Base-by-base conservation (phyloP, 768 basidiomycete species). In the Boletales sp. region DNA sequence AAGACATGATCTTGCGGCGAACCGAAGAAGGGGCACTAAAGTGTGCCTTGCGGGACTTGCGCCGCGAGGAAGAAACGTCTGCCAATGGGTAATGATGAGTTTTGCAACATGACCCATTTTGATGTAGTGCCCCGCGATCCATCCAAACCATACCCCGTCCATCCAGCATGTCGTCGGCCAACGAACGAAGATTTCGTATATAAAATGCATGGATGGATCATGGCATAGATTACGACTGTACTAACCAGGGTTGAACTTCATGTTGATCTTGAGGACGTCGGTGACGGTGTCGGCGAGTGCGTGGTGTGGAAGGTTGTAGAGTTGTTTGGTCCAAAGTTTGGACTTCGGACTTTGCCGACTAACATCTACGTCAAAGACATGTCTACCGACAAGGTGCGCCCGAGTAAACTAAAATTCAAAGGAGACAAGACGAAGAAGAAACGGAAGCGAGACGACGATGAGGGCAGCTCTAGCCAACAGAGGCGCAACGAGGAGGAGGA, bases 11-110 rank as follows among this genome's bases (percentile, higher is more conserved):
- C 76, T 90, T 94, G 71, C 97, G 87, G 71, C 95, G 90, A 63
- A 91, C 77, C 43, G 90, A 93, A 40, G 95, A 97, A 43, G 95
- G 91, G 38, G 95, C 95, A 46, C 80, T 80, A 74, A 98, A 97
- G 82, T 99, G 97, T 60, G 89, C 89, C 84, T 97, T 97, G 78
- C 94, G 92, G 65, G 87, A 83, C 84, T 97, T 98, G 83, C 97
- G 91, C 71, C 94, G 86, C 65, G 91, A 92, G 59, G 89, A 90
- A 57, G 93, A 90, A 66, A 88, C 82, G 68, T 90, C 93, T 94
- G 60, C 42, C 4, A 27, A 54, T 58, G 41, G 55, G 54, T 43
- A 58, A 50, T 53, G 53, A 56, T 76, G 55, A 76, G 72, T 53
- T 69, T 56, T 52, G 41, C 45, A 53, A 56, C 27, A 43, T 51